phyloP scores from a whole-genome alignment of 2,329 filamentous ascomycete species.

The Dendrostoma leiphaemia region DNA sequence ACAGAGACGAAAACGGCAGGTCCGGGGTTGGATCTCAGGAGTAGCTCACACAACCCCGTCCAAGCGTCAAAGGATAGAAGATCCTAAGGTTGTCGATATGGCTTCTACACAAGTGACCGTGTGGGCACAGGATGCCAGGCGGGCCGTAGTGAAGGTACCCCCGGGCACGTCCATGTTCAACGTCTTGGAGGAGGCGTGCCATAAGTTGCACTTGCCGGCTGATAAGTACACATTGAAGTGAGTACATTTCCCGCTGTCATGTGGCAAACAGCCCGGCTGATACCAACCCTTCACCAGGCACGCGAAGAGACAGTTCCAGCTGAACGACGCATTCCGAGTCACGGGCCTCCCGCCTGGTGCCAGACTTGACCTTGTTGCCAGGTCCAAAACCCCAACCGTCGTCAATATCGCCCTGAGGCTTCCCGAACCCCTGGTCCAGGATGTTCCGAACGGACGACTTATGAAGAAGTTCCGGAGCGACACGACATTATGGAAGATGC shows the following conservation, averaged over 20 bases:
- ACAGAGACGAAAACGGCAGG: not conserved
- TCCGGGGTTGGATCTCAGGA: too few relatives aligned
- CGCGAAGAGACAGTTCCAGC: slow-evolving; percentile 74
- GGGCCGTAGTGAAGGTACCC: slow-evolving; percentile 78
- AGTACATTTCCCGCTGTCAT: slow-evolving; percentile 22
- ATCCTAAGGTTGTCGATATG: slow-evolving; percentile 49
- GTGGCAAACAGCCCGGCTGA: not conserved
- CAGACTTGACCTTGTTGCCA: slow-evolving; percentile 86
- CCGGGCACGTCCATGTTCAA: slow-evolving; percentile 81
- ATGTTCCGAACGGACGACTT: slow-evolving; percentile 64
- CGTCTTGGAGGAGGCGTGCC: slow-evolving; percentile 82
- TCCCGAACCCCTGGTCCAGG: slow-evolving; percentile 65
- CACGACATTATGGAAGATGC: slow-evolving; percentile 82
- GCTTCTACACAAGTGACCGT: slow-evolving; percentile 76
- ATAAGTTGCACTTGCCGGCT: slow-evolving; percentile 70
- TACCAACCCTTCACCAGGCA: slow-evolving; percentile 46
- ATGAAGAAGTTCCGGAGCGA: slow-evolving; percentile 86
- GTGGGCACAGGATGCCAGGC: slow-evolving; percentile 74
- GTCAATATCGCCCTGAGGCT: slow-evolving; percentile 89
- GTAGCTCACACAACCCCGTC: not conserved
- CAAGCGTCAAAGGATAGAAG: not conserved
- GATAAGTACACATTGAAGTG: slow-evolving; percentile 82
- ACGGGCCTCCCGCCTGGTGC: slow-evolving; percentile 75
- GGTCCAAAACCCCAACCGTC: slow-evolving; percentile 79
- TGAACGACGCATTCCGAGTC: slow-evolving; percentile 47